These are phyloP conservation scores for Kluyveromyces lactis DNA, from an alignment of 805 yeast genomes.

Conservation along the genomic window DNA sequence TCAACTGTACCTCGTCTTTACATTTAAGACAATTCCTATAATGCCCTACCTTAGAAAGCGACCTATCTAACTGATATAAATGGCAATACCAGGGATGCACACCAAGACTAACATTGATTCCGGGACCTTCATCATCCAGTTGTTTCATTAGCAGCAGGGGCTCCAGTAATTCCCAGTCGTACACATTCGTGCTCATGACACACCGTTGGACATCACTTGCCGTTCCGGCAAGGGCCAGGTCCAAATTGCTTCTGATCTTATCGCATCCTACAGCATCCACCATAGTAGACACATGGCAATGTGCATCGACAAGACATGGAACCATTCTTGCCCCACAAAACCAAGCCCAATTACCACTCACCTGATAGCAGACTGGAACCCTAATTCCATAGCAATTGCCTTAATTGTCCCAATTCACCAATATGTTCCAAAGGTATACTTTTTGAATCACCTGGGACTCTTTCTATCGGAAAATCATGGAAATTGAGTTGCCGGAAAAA, in stretches of 20 bases:
- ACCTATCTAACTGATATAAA: constrained; percentile 35
- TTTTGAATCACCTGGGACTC: too few species aligned
- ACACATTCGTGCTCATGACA: constrained; percentile 42
- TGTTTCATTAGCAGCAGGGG: too few species aligned
- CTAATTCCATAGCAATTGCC: too few species aligned
- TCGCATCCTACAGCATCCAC: not conserved
- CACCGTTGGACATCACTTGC: constrained; percentile 12
- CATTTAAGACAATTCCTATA: constrained; percentile 42
- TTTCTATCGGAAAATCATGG: too few species aligned
- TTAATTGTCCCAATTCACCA: too few species aligned
- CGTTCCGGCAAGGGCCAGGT: not conserved
- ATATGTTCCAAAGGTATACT: too few species aligned
- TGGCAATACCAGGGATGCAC: constrained; percentile 92
- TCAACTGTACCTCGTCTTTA: constrained; percentile 24
- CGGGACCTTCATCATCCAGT: too few species aligned
- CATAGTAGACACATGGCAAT: constrained; percentile 28
- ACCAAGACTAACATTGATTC: constrained; percentile 46
- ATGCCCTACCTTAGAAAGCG: constrained; percentile 39
- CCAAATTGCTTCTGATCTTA: not conserved
- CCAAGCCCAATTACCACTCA: too few species aligned
- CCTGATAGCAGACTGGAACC: too few species aligned
- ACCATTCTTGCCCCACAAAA: too few species aligned
- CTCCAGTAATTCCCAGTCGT: constrained; percentile 18
- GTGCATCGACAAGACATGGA: constrained; percentile 25
- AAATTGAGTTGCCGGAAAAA: too few species aligned